Evolutionary conservation across 495 filamentous ascomycete species (phyloP), one percentile per base, ranked within the genome.

Genomic region (Venustampulla echinocandica): DNA sequence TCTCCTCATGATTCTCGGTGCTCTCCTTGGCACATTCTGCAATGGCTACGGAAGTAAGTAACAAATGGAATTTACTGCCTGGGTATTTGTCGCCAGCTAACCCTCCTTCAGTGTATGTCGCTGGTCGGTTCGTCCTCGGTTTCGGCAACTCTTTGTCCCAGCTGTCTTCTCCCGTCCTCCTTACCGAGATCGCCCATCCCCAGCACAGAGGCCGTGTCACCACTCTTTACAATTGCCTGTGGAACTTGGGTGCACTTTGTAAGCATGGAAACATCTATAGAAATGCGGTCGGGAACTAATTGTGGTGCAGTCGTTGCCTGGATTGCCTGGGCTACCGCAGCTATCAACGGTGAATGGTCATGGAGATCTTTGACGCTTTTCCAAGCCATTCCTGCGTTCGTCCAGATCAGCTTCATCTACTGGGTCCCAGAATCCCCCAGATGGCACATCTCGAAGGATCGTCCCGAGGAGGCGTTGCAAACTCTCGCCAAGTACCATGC

Each of bases 341-440:
- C 44, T 1, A 54, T 57, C 19, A 33, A 44, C 7, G 47, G 42
- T 44, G 42, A 52, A 20, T 60, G 57, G 57, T 60, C 57, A 18
- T 60, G 57, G 57, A 43, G 57, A 44, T 37, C 38, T 10, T 43
- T 54, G 3, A 40, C 53, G 3, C 48, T 60, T 11, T 30, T 67
- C 19, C 46, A 60, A 64, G 43, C 47, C 23, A 0, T 56, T 40
- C 53, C 53, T 25, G 45, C 47, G 7, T 4, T 46, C 17, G 50
- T 57, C 27, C 54, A 57, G 25, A 17, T 57, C 30, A 41, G 10
- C 18, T 50, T 53, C 42, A 50, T 53, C 42, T 58, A 52, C 37
- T 58, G 46, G 46, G 53, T 56, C 3, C 77, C 76, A 2, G 76
- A 79, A 64, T 76, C 72, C 4, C 76, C 77, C 18, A 70, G 74